Percentiles rank a stretch among this genome's conserved stretches.
phyloP scores from a whole-genome alignment of 352 stramenopile species.

The Pythium dissimile region DNA sequence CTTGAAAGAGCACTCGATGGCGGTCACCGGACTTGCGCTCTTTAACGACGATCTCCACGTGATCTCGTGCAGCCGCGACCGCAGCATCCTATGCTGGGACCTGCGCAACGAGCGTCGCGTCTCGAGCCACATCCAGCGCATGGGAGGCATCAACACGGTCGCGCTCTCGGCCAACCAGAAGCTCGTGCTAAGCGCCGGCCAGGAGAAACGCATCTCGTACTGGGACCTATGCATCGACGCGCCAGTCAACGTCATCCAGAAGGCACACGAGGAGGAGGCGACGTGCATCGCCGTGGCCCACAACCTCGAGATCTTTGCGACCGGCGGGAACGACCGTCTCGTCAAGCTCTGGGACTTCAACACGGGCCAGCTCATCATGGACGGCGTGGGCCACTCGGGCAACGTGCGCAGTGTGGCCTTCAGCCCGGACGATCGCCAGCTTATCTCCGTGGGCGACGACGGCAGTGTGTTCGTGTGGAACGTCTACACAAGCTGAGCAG shows the following conservation, averaged over 20 bases:
- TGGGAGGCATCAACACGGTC: conserved; percentile 92
- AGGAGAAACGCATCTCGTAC: conserved; percentile 91
- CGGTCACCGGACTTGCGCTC: conserved; percentile 80
- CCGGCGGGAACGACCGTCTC: conserved; percentile 81
- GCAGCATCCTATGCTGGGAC: conserved; percentile 92
- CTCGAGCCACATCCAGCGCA: conserved; percentile 89
- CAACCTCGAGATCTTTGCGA: conserved; percentile 80
- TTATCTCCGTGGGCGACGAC: conserved; percentile 89
- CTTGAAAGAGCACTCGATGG: conserved; percentile 90
- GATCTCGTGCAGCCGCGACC: conserved; percentile 86
- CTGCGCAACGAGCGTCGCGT: conserved; percentile 83
- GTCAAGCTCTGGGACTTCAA: conserved; percentile 88
- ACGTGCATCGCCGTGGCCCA: conserved; percentile 89
- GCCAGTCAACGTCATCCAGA: conserved; percentile 75
- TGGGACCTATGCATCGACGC: conserved; percentile 90
- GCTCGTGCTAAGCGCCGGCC: conserved; percentile 88
- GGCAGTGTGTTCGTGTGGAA: conserved; percentile 93
- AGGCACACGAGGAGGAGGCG: conserved; percentile 79
- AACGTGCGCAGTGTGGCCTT: conserved; percentile 77
- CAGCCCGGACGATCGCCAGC: conserved; percentile 89
- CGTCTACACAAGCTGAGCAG: conserved; percentile 54
- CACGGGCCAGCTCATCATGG: conserved; percentile 54
- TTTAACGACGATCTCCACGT: conserved; percentile 90
- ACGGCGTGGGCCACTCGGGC: conserved; percentile 77
- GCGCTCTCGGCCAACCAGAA: conserved; percentile 84